Percentiles rank a stretch among this genome's conserved stretches.
Evolutionary conservation across 1,284 basidiomycete species (phyloP).

Genomic region (Afroboletus lepidellus): DNA sequence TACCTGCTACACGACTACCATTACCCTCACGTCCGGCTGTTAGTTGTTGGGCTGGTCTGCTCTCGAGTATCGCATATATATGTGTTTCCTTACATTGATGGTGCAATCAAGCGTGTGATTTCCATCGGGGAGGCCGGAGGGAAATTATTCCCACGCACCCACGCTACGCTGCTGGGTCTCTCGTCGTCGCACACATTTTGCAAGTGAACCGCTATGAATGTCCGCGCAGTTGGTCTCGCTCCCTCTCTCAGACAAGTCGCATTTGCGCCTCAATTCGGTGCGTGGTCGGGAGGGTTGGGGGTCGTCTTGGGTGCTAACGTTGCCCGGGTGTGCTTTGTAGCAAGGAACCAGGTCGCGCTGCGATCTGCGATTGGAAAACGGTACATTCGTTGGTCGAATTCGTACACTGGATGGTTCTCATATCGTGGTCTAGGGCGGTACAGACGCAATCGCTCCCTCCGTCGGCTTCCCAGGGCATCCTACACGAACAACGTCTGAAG

Average conservation of each 20-base stretch:
- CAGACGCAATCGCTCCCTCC: slow-evolving; percentile 66
- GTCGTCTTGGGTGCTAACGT: neutral
- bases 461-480: slow-evolving; percentile 59
- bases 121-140: neutral
- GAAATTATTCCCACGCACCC: slow-evolving; percentile 22
- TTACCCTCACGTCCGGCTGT: neutral
- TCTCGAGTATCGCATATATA: slow-evolving; percentile 10
- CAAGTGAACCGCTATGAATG: slow-evolving; percentile 43
- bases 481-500: slow-evolving; percentile 83
- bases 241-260: slow-evolving; percentile 52
- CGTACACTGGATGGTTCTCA: neutral
- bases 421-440: slow-evolving; percentile 40
- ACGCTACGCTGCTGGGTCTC: neutral
- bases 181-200: slow-evolving; percentile 3
- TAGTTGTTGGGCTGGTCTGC: slow-evolving; percentile 12
- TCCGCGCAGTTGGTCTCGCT: slow-evolving; percentile 53
- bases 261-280: slow-evolving; percentile 50
- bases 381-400: slow-evolving; percentile 32
- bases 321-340: slow-evolving; percentile 27
- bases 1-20: slow-evolving; percentile 21
- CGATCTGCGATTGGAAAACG: slow-evolving; percentile 47
- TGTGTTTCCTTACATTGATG: slow-evolving; percentile 4
- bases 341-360: slow-evolving; percentile 43
- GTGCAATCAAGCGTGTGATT: slow-evolving; percentile 13
- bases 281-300: slow-evolving; percentile 5